Evolutionary conservation across 495 filamentous ascomycete genomes (phyloP), one percentile per base, ranked within the genome.

Genomic region (Hypoxylon fragiforme): DNA sequence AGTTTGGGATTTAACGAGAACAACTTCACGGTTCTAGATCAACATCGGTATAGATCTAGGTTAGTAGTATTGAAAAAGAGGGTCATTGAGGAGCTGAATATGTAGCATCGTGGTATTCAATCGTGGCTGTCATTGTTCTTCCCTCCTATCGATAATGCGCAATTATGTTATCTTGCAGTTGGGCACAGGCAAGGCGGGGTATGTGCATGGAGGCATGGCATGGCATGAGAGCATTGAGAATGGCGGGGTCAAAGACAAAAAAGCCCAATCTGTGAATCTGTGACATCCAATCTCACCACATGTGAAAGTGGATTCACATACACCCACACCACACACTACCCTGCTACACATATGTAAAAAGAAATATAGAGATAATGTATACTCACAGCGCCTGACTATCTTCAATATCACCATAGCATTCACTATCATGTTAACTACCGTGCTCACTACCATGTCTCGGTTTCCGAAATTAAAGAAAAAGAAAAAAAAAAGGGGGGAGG

Each of bases 101-200:
- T n/a, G n/a, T n/a, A n/a, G n/a, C n/a, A n/a, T n/a, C n/a, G n/a
- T n/a, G n/a, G n/a, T n/a, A n/a, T n/a, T n/a, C n/a, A n/a, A n/a
- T n/a, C n/a, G n/a, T n/a, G n/a, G n/a, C n/a, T n/a, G n/a, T n/a
- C n/a, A n/a, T n/a, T n/a, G n/a, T n/a, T n/a, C n/a, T n/a, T n/a
- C n/a, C n/a, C n/a, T n/a, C n/a, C n/a, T n/a, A n/a, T n/a, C n/a
- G 57, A 61, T 55, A 51, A 55, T 55, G 51, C 50, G 41, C 32
- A 45, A 49, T 40, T 53, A 26, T 19, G 40, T 41, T 28, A 44
- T 44, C 38, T 30, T 34, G 31, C 31, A 34, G 31, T 28, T 28
- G 24, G 24, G 24, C 24, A 28, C 24, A 28, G 24, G 12, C 12
- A 34, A 51, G 51, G 57, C 57, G 57, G 57, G 51, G 57, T 55